phyloP scores from a whole-genome alignment of 176 grass and related monocot species.

The Neostapfia colusana region DNA sequence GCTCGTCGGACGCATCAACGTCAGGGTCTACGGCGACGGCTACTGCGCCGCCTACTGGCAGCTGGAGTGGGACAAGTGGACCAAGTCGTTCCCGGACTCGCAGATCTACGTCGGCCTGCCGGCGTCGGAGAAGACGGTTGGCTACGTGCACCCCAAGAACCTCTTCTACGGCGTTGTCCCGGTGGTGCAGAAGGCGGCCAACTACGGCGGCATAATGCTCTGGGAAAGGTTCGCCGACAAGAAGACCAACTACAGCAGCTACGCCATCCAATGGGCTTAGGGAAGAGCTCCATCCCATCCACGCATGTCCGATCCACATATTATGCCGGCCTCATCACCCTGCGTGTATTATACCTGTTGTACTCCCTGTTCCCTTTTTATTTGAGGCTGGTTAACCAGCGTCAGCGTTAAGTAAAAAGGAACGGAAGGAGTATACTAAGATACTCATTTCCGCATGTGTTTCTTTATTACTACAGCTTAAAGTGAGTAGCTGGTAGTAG shows the following conservation, averaged over 20 bases:
- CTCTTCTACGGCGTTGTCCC: slow-evolving; percentile 19
- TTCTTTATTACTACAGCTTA: no score
- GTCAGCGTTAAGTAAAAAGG: no score
- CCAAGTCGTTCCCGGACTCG: background rate
- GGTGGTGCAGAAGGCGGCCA: slow-evolving; percentile 23
- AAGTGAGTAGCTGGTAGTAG: background rate
- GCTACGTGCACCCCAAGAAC: slow-evolving; percentile 37
- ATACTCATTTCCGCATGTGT: no score
- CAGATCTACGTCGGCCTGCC: background rate
- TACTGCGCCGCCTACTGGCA: slow-evolving; percentile 29
- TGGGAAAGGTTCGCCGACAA: slow-evolving; percentile 31
- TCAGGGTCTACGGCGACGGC: slow-evolving; percentile 24
- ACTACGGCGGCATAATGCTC: slow-evolving; percentile 34
- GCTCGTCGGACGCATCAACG: slow-evolving; percentile 2
- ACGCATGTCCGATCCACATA: no score
- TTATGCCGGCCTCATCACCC: background rate
- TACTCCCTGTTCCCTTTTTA: no score
- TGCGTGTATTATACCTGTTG: background rate
- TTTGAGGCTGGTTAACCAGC: no score
- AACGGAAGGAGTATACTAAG: no score
- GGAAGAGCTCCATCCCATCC: background rate
- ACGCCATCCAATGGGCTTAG: slow-evolving; percentile 2
- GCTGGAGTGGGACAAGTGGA: slow-evolving; percentile 35
- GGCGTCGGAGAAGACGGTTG: slow-evolving; percentile 23
- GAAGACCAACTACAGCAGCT: slow-evolving; percentile 19